Percentiles rank a stretch among this genome's conserved stretches.
Evolutionary conservation across 176 grass and related monocot species (phyloP).

Genomic region (Tillandsia leiboldiana): DNA sequence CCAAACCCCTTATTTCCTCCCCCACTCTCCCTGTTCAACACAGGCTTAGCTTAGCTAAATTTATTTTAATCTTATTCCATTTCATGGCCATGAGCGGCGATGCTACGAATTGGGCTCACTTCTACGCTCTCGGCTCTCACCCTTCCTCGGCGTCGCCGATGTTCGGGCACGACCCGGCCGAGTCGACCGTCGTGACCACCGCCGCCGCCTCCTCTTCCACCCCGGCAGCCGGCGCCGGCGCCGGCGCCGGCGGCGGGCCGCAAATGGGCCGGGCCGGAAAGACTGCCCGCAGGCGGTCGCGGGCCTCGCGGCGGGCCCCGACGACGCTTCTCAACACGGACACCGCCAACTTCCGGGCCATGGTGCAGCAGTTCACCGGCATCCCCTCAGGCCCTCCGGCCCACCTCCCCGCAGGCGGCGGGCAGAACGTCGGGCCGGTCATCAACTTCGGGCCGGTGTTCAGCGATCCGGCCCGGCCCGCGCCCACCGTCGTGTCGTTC

Average conservation of each 20-base stretch:
- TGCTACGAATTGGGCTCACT: conserved; percentile 28
- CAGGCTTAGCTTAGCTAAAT: neutral
- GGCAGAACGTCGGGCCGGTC: conserved; percentile 1
- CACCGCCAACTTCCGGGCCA: conserved; percentile 86
- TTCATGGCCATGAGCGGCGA: conserved; percentile 50
- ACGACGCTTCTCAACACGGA: conserved; percentile 92
- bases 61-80: neutral
- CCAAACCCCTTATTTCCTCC: too few relatives aligned
- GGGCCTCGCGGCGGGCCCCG: conserved; percentile 66
- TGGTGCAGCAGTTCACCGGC: conserved; percentile 99
- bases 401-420: conserved; percentile 5
- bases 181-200: neutral
- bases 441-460: conserved; percentile 40
- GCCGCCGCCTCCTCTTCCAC: neutral
- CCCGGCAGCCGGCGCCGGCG: conserved; percentile 23
- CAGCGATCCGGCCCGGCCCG: conserved; percentile 21
- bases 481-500: conserved; percentile 27
- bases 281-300: conserved; percentile 36
- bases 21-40: too few relatives aligned
- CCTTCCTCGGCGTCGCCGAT: neutral
- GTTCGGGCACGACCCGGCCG: neutral
- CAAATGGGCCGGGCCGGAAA: conserved; percentile 44
- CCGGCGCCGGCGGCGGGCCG: neutral
- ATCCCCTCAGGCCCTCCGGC: conserved; percentile 24
- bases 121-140: conserved; percentile 17